Evolutionary conservation across 345 rosid genomes (phyloP).

Genomic region (Firmiana major): DNA sequence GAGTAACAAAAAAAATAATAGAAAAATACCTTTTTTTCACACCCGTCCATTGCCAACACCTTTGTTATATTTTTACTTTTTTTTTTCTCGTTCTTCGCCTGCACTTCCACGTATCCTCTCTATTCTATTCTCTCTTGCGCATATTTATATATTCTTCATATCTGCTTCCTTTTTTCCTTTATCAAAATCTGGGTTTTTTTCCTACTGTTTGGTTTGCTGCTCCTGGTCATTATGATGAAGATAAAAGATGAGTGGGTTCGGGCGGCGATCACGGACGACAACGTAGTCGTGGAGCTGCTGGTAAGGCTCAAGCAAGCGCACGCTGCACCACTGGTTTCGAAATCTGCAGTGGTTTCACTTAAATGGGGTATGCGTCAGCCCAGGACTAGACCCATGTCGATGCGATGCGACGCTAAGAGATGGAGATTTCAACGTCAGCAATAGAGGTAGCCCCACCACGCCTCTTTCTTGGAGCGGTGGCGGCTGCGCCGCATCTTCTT

Average conservation of each 20-base stretch:
- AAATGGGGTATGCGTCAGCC: slow-evolving; percentile 64
- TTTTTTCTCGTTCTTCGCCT: slow-evolving; percentile 27
- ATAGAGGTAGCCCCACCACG: slow-evolving; percentile 66
- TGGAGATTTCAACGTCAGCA: slow-evolving; percentile 33
- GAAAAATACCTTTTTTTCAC: too few relatives aligned
- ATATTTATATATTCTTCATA: not conserved
- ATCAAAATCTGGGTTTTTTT: not conserved
- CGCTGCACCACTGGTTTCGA: slow-evolving; percentile 21
- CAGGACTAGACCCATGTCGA: slow-evolving; percentile 41
- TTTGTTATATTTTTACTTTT: too few relatives aligned
- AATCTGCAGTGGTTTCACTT: slow-evolving; percentile 28
- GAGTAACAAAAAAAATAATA: too few relatives aligned
- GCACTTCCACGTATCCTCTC: not conserved
- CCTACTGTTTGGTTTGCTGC: not conserved
- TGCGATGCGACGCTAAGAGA: slow-evolving; percentile 42
- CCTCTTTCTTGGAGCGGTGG: slow-evolving; percentile 75
- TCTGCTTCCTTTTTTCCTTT: not conserved
- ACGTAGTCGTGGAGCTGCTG: slow-evolving; percentile 63
- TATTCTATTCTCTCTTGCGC: too few relatives aligned
- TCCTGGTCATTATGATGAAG: slow-evolving; percentile 15
- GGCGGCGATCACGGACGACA: slow-evolving; percentile 65
- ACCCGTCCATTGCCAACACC: too few relatives aligned
- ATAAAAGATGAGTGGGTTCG: slow-evolving; percentile 62
- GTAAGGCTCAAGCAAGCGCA: slow-evolving; percentile 45
- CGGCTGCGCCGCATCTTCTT: slow-evolving; percentile 50